Percentiles rank a stretch among this genome's conserved stretches.
These are phyloP conservation scores for Pseudogymnoascus sp. DNA, from an alignment of 2,329 filamentous ascomycete species.

Conservation along the genomic window DNA sequence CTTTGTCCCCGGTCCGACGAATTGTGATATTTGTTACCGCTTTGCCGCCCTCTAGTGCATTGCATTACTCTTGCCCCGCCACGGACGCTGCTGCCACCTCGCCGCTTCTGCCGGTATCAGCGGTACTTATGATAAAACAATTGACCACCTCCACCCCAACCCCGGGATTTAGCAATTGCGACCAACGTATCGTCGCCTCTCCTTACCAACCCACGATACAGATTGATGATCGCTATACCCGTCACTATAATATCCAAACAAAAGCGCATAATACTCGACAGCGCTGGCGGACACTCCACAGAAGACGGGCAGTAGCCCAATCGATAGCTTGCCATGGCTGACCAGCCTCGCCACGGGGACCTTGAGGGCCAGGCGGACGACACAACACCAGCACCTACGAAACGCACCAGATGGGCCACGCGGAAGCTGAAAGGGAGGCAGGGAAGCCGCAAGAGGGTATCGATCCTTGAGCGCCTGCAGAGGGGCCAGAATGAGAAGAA, in stretches of 20 bases:
- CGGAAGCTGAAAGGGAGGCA: conserved; percentile 71
- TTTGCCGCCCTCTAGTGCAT: conserved; percentile 5
- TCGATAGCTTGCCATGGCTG: conserved; percentile 23
- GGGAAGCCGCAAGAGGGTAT: conserved; percentile 70
- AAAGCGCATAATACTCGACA: conserved; percentile 1
- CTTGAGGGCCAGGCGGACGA: conserved; percentile 24
- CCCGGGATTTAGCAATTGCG: conserved; percentile 3
- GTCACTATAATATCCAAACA: not conserved
- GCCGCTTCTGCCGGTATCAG: conserved; percentile 6
- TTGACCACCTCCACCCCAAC: conserved; percentile 4
- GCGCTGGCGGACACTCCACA: conserved; percentile 7
- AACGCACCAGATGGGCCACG: conserved; percentile 93
- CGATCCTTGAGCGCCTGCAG: conserved; percentile 70
- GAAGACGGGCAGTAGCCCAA: conserved; percentile 6
- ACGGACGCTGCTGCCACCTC: conserved; percentile 6
- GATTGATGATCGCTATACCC: conserved; percentile 1
- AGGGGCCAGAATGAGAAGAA: conserved; percentile 65
- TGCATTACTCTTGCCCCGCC: conserved; percentile 3
- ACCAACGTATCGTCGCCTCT: not conserved
- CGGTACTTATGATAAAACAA: conserved; percentile 1
- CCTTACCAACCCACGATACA: not conserved
- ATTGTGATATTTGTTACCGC: conserved; percentile 4
- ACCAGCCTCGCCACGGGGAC: conserved; percentile 16
- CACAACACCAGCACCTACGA: conserved; percentile 51
- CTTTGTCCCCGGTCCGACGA: not conserved